A percentile compares a stretch with the other conserved stretches of the same genome.
phyloP scores from a whole-genome alignment of 2,329 filamentous ascomycete species.

The Pyrenochaeta sp. region DNA sequence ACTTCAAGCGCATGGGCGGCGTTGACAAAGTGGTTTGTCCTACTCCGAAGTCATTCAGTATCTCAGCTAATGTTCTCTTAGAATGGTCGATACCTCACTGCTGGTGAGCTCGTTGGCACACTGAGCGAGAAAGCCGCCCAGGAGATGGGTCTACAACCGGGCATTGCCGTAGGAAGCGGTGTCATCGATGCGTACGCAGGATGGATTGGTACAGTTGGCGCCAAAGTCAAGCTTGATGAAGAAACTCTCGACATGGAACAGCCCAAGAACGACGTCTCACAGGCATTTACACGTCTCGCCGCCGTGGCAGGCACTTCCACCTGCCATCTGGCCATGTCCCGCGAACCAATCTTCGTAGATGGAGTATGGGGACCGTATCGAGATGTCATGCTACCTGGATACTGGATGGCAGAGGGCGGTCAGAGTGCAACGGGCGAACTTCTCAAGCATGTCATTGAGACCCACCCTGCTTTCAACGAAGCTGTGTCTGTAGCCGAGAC shows the following conservation, averaged over 20 bases:
- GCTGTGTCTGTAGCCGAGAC: constrained; percentile 80
- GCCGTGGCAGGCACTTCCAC: constrained; percentile 97
- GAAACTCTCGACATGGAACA: constrained; percentile 72
- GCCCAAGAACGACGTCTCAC: constrained; percentile 83
- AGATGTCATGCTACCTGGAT: constrained; percentile 88
- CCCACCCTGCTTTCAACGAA: constrained; percentile 87
- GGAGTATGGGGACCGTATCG: constrained; percentile 98
- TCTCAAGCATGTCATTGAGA: constrained; percentile 92
- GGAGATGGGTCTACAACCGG: constrained; percentile 83
- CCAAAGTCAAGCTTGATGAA: constrained; percentile 79
- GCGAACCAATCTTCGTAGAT: constrained; percentile 88
- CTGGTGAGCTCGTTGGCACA: constrained; percentile 86
- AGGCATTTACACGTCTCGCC: constrained; percentile 91
- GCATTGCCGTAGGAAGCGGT: constrained; percentile 91
- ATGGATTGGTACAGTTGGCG: constrained; percentile 98
- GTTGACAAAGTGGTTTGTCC: constrained; percentile 89
- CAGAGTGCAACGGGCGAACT: constrained; percentile 96
- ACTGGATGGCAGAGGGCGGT: constrained; percentile 97
- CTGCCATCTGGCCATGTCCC: constrained; percentile 95
- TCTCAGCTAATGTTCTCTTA: constrained; percentile 56
- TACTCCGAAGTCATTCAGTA: constrained; percentile 19
- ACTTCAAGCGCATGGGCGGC: constrained; percentile 93
- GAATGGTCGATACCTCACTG: constrained; percentile 91
- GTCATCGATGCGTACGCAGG: constrained; percentile 99
- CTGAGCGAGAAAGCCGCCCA: constrained; percentile 82